phyloP scores from a whole-genome alignment of 2,329 filamentous ascomycete genomes.

The Fusarium napiforme region DNA sequence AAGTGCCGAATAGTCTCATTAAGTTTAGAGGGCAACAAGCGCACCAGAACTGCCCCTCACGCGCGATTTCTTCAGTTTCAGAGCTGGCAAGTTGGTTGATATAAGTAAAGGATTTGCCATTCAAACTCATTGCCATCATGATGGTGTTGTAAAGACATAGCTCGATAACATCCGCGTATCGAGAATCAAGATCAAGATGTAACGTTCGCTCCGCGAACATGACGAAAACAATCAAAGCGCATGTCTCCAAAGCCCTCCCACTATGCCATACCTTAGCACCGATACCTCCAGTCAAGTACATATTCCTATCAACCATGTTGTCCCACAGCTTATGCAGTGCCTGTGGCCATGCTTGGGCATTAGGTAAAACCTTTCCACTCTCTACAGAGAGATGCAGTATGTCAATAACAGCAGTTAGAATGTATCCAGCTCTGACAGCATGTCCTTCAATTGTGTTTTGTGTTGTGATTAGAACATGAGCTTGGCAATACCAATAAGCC shows the following conservation, averaged over 20 bases:
- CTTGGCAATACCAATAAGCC: constrained; percentile 64
- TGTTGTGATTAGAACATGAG: constrained; percentile 64
- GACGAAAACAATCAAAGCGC: constrained; percentile 58
- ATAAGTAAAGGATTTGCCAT: constrained; percentile 69
- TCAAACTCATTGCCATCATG: constrained; percentile 65
- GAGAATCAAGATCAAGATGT: constrained; percentile 62
- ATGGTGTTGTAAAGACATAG: constrained; percentile 70
- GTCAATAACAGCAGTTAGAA: constrained; percentile 67
- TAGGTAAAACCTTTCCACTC: constrained; percentile 38
- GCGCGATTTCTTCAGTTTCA: background rate
- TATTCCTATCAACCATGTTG: constrained; percentile 67
- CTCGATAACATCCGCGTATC: constrained; percentile 70
- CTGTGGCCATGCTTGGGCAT: constrained; percentile 42
- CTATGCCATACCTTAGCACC: constrained; percentile 55
- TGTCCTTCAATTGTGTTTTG: constrained; percentile 60
- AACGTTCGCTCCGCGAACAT: constrained; percentile 69
- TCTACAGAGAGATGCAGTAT: constrained; percentile 48
- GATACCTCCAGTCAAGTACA: constrained; percentile 71
- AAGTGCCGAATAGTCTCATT: constrained; percentile 62
- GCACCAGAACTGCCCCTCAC: constrained; percentile 56
- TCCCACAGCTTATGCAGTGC: constrained; percentile 63
- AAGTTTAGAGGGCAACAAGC: constrained; percentile 72
- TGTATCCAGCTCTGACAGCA: constrained; percentile 69
- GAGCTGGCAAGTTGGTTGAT: constrained; percentile 67
- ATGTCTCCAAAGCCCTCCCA: constrained; percentile 39